Evolutionary conservation across 495 filamentous ascomycete genomes (phyloP).

Genomic region (Staphylotrichum longicolle): DNA sequence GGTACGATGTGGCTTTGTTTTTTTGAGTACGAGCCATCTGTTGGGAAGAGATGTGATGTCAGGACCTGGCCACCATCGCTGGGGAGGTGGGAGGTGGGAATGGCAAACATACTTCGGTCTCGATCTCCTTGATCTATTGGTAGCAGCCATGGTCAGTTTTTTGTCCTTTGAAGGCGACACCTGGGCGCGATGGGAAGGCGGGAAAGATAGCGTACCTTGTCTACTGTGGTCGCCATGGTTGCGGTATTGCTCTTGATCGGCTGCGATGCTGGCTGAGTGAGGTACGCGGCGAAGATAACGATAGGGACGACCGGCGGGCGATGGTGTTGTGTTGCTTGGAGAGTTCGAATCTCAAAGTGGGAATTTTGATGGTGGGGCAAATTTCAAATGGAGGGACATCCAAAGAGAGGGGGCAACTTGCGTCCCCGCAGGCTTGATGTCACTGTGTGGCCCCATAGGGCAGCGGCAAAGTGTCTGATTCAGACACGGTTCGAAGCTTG

Average conservation of each 20-base stretch:
- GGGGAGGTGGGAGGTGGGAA: neutral
- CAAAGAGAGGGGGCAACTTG: neutral
- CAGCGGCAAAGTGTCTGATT: neutral
- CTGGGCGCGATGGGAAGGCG: no score
- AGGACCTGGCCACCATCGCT: constrained; percentile 22
- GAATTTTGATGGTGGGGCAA: constrained; percentile 42
- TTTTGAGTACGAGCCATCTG: constrained; percentile 96
- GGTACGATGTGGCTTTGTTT: constrained; percentile 94
- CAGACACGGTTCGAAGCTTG: neutral
- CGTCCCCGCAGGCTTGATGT: constrained; percentile 16
- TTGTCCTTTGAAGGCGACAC: neutral
- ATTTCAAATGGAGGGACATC: constrained; percentile 13
- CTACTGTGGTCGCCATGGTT: constrained; percentile 93
- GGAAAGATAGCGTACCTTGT: constrained; percentile 62
- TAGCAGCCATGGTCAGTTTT: constrained; percentile 21
- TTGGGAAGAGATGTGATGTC: constrained; percentile 19
- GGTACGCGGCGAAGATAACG: no score
- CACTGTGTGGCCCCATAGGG: neutral
- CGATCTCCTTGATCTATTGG: constrained; percentile 90
- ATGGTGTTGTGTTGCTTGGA: constrained; percentile 14
- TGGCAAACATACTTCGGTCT: constrained; percentile 69
- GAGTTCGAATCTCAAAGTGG: constrained; percentile 11
- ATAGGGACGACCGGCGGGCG: constrained; percentile 10
- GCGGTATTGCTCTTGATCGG: constrained; percentile 25
- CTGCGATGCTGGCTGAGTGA: no score